Percentiles rank a stretch among this genome's conserved stretches.
phyloP scores from a whole-genome alignment of 371 early-diverging fungal genomes.

The Massospora cicadina region DNA sequence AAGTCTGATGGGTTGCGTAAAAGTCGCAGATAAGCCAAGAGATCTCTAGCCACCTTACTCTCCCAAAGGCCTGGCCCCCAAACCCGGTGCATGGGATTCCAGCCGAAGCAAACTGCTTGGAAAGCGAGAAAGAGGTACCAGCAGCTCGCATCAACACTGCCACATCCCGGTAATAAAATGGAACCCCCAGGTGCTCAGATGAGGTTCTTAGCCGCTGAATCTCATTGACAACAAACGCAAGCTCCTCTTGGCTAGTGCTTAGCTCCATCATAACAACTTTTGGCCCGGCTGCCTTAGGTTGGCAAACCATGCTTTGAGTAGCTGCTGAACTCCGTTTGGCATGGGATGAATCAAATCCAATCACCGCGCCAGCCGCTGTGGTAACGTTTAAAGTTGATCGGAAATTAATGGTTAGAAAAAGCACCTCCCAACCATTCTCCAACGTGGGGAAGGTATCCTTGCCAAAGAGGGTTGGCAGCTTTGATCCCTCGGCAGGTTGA shows the following conservation, averaged over 20 bases:
- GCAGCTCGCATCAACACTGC: not conserved
- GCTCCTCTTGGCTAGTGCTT: not conserved
- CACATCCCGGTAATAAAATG: not conserved
- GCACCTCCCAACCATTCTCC: not conserved
- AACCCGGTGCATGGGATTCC: slow-evolving; percentile 1
- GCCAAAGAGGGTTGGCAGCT: not conserved
- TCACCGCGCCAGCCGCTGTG: not conserved
- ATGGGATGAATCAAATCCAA: not conserved
- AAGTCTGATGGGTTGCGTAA: slow-evolving; percentile 1
- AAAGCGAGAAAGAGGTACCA: not conserved
- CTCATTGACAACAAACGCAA: not conserved
- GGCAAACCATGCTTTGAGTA: not conserved
- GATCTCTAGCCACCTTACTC: not conserved
- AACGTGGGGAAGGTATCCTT: not conserved
- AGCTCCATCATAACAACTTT: not conserved
- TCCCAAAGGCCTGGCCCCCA: not conserved
- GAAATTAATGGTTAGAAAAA: not conserved
- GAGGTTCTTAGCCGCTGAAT: not conserved
- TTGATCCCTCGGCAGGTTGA: not conserved
- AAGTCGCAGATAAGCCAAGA: not conserved
- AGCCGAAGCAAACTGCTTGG: not conserved
- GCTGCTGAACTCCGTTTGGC: not conserved
- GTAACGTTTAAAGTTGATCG: not conserved
- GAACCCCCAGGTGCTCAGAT: not conserved
- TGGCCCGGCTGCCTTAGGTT: not conserved